Evolutionary conservation across 2,329 filamentous ascomycete genomes (phyloP).

Genomic region (Verruconis gallopava): DNA sequence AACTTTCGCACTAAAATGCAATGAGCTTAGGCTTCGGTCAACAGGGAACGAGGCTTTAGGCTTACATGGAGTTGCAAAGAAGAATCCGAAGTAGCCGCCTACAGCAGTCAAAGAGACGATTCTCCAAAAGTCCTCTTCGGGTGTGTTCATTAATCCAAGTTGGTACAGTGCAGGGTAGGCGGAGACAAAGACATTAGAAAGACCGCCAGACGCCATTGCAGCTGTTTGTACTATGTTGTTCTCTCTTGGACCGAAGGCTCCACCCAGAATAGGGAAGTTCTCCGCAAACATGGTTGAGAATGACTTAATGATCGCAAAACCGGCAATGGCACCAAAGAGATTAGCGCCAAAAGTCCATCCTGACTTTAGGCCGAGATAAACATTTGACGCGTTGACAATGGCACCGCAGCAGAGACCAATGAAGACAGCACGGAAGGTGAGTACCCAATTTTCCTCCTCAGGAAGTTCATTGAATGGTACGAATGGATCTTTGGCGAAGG

Average conservation of each 20-base stretch:
- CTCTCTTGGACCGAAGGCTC: conserved; percentile 45
- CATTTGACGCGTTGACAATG: conserved; percentile 48
- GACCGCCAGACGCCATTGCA: conserved; percentile 46
- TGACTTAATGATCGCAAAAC: conserved; percentile 45
- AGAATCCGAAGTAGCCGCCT: conserved; percentile 51
- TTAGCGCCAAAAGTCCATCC: conserved; percentile 31
- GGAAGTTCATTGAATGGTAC: conserved; percentile 30
- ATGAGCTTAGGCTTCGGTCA: conserved; percentile 11
- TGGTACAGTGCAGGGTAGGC: conserved; percentile 49
- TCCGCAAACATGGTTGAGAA: conserved; percentile 36
- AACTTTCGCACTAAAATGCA: conserved; percentile 42
- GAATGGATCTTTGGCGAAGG: conserved; percentile 26
- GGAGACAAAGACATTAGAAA: conserved; percentile 45
- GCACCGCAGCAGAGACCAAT: conserved; percentile 44
- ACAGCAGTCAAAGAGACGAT: conserved; percentile 49
- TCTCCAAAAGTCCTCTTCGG: conserved; percentile 42
- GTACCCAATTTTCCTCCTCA: conserved; percentile 33
- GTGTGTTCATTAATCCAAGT: conserved; percentile 37
- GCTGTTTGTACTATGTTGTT: conserved; percentile 50
- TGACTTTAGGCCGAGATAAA: conserved; percentile 44
- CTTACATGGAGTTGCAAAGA: conserved; percentile 43
- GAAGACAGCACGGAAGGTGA: conserved; percentile 44
- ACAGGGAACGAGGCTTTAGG: conserved; percentile 5
- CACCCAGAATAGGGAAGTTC: conserved; percentile 39
- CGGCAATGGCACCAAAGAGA: conserved; percentile 37